Evolutionary conservation across 805 yeast genomes (phyloP).

Genomic region (Spathaspora passalidarum): DNA sequence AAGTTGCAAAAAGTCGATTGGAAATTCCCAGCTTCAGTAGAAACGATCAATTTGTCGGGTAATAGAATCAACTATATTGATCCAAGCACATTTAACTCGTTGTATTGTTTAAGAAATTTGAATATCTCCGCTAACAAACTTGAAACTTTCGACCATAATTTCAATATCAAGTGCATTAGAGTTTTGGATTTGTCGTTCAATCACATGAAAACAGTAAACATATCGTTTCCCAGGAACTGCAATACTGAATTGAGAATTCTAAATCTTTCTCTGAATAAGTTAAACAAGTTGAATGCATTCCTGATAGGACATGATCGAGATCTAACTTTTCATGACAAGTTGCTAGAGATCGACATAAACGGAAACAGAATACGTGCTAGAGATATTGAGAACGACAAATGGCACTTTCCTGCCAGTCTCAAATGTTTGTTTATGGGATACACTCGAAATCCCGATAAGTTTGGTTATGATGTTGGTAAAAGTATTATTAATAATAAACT

Average conservation of each 20-base stretch:
- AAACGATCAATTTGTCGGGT: constrained; percentile 8
- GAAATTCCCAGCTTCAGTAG: constrained; percentile 10
- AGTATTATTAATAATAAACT: constrained; percentile 11
- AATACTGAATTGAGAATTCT: constrained; percentile 10
- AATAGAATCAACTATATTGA: constrained; percentile 10
- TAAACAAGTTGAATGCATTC: constrained; percentile 8
- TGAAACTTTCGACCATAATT: constrained; percentile 6
- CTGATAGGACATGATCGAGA: constrained; percentile 11
- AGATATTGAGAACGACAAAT: constrained; percentile 1
- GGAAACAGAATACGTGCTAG: constrained; percentile 11
- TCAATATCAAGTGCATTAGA: constrained; percentile 6
- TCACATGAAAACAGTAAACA: constrained; percentile 3
- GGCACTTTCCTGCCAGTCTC: constrained; percentile 8
- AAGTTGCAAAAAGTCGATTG: constrained; percentile 2
- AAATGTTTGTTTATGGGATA: constrained; percentile 13
- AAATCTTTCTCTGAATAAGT: constrained; percentile 14
- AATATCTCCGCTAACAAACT: constrained; percentile 14
- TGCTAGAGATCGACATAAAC: constrained; percentile 16
- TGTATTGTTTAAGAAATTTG: constrained; percentile 8
- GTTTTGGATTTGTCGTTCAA: constrained; percentile 15
- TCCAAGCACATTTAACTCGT: constrained; percentile 5
- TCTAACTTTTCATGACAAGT: constrained; percentile 7
- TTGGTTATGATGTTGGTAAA: constrained; percentile 19
- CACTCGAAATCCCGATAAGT: constrained; percentile 16
- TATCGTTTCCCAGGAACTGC: constrained; percentile 7